phyloP scores from a whole-genome alignment of 1,284 basidiomycete species.

The Fomitopsis palustris region DNA sequence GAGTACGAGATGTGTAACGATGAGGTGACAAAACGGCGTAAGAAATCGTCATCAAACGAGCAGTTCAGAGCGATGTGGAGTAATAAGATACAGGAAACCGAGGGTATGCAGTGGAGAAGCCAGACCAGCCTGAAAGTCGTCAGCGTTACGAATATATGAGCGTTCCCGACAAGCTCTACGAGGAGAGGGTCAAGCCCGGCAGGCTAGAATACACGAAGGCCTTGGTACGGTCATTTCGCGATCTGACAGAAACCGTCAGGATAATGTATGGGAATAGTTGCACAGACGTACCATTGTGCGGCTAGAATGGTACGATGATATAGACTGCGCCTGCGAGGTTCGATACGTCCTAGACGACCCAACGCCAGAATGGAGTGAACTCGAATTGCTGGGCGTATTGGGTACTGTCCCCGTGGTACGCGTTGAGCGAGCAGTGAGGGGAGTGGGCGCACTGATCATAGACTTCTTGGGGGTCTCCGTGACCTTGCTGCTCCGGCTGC shows the following conservation, averaged over 20 bases:
- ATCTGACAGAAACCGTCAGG: conserved; percentile 8
- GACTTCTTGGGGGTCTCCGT: conserved; percentile 83
- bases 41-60: conserved; percentile 11
- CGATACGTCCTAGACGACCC: conserved; percentile 38
- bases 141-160: conserved; percentile 17
- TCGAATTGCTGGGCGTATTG: conserved; percentile 54
- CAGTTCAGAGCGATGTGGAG: conserved; percentile 19
- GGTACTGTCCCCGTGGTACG: conserved; percentile 48
- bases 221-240: conserved; percentile 25
- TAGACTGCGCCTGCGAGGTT: conserved; percentile 36
- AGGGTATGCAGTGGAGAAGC: conserved; percentile 26
- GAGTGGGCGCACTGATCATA: conserved; percentile 80
- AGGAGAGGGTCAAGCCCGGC: conserved; percentile 20
- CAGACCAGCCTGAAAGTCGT: conserved; percentile 27
- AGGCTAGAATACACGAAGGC: conserved; percentile 15
- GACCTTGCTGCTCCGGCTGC: conserved; percentile 43
- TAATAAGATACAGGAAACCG: conserved; percentile 24
- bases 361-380: conserved; percentile 29
- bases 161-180: conserved; percentile 17
- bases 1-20: conserved; percentile 20
- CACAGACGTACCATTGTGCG: conserved; percentile 33
- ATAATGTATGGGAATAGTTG: neutral
- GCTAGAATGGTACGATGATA: conserved; percentile 40
- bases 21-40: conserved; percentile 16
- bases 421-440: conserved; percentile 68